A percentile compares a stretch with the other conserved stretches of the same genome.
Evolutionary conservation across 441 rosid species (phyloP).

Genomic region (Mallotus japonicus): DNA sequence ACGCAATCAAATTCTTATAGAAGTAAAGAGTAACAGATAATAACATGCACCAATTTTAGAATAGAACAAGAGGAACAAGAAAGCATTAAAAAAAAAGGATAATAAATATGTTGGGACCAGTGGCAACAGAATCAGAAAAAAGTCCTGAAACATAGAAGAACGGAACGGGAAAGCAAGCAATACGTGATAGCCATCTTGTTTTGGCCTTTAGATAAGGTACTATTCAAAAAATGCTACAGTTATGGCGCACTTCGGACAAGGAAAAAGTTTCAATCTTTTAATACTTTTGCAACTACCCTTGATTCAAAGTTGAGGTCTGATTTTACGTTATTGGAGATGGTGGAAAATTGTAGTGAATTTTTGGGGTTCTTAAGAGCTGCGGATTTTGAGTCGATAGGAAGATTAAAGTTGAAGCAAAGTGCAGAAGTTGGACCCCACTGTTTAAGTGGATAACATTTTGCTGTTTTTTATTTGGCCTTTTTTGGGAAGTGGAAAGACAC

Average conservation of each 20-base stretch:
- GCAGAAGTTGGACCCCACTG: background rate
- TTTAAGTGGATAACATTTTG: slow-evolving; percentile 4
- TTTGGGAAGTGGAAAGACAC: slow-evolving; percentile 5
- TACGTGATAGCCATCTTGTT: slow-evolving; percentile 28
- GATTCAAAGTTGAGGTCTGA: background rate
- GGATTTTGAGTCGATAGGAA: background rate
- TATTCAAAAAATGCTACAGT: background rate
- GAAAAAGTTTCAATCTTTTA: background rate
- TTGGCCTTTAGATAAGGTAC: background rate
- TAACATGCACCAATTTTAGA: slow-evolving; percentile 27
- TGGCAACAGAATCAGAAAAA: slow-evolving; percentile 30
- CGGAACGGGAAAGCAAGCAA: slow-evolving; percentile 27
- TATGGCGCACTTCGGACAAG: slow-evolving; percentile 8
- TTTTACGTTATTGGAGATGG: background rate
- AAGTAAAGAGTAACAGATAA: slow-evolving; percentile 14
- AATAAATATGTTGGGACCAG: slow-evolving; percentile 21
- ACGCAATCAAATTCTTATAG: slow-evolving; percentile 21
- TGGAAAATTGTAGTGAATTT: background rate
- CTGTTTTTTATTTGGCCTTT: background rate
- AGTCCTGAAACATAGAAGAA: slow-evolving; percentile 19
- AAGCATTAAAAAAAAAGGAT: background rate
- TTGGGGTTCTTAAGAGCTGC: background rate
- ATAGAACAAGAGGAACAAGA: background rate
- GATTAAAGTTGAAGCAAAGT: slow-evolving; percentile 17
- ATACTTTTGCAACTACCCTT: background rate